Conservation (phyloP, 148 eudicot genomes). For the Camellia japonica region DNA sequence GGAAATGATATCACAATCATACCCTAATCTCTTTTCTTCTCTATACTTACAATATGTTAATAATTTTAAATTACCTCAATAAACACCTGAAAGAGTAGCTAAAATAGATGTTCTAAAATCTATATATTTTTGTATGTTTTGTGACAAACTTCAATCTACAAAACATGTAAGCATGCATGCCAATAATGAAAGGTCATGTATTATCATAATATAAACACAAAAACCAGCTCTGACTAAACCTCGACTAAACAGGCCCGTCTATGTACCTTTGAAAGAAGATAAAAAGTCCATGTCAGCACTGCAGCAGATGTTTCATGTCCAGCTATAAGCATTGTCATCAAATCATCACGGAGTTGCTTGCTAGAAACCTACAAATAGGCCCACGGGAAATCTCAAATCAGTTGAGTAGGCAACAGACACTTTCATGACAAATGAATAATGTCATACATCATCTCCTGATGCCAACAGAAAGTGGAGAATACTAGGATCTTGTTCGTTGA, state of each 20-base stretch:
- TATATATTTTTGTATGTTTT: no score
- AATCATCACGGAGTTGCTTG: constrained; percentile 98
- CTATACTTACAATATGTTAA: background rate
- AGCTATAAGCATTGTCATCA: constrained; percentile 97
- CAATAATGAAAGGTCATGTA: background rate
- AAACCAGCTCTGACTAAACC: background rate
- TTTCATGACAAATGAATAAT: background rate
- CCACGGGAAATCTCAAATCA: constrained; percentile 15
- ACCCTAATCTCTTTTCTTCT: no score
- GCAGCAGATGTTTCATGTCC: constrained; percentile 99
- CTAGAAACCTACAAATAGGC: constrained; percentile 69
- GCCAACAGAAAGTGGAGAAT: constrained; percentile 97
- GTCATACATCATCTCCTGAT: constrained; percentile 89
- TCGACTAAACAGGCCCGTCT: background rate
- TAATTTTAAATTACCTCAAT: background rate
- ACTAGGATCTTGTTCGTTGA: constrained; percentile 98
- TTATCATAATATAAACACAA: background rate
- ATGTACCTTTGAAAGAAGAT: constrained; percentile 81
- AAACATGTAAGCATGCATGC: background rate
- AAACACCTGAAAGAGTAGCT: background rate
- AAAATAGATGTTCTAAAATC: no score
- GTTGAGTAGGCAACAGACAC: constrained; percentile 13
- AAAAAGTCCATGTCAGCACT: constrained; percentile 95
- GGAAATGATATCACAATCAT: no score
- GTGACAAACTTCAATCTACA: background rate